Percentiles rank a stretch among this genome's conserved stretches.
These are phyloP conservation scores for Saksenaea oblongispora DNA, from an alignment of 371 early-diverging fungal species.

Conservation along the genomic window DNA sequence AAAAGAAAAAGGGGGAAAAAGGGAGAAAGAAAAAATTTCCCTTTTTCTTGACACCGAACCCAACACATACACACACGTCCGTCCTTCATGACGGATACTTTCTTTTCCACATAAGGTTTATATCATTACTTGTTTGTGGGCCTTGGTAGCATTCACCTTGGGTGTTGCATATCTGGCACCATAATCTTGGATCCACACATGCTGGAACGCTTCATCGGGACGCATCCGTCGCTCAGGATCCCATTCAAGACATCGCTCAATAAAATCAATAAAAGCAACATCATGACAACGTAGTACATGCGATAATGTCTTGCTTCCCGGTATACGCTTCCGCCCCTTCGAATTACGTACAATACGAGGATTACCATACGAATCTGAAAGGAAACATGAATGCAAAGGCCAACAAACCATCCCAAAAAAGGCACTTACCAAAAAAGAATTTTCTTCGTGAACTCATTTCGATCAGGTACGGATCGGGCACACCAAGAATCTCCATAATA, in stretches of 20 bases:
- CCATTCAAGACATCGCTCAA: conserved; percentile 84
- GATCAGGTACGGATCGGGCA: conserved; percentile 76
- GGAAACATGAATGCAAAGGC: conserved; percentile 13
- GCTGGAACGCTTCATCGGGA: conserved; percentile 83
- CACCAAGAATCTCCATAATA: conserved; percentile 92
- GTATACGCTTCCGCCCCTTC: conserved; percentile 86
- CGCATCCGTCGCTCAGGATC: conserved; percentile 88
- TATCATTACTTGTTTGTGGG: neutral
- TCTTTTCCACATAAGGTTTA: neutral
- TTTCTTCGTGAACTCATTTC: conserved; percentile 77
- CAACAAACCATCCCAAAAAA: neutral
- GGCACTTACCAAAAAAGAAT: conserved; percentile 80
- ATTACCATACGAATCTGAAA: conserved; percentile 65
- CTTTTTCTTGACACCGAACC: neutral
- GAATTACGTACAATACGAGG: conserved; percentile 81
- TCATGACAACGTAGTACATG: conserved; percentile 75
- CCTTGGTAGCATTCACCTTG: neutral
- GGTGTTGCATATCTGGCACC: neutral
- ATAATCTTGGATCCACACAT: conserved; percentile 67
- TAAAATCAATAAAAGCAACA: conserved; percentile 80
- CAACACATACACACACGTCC: too few species aligned
- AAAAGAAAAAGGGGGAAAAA: neutral
- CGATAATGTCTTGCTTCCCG: conserved; percentile 73
- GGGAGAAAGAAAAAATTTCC: too few species aligned
- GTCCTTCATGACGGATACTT: neutral